phyloP scores from a whole-genome alignment of 2,329 filamentous ascomycete genomes.

The Metarhizium anisopliae region DNA sequence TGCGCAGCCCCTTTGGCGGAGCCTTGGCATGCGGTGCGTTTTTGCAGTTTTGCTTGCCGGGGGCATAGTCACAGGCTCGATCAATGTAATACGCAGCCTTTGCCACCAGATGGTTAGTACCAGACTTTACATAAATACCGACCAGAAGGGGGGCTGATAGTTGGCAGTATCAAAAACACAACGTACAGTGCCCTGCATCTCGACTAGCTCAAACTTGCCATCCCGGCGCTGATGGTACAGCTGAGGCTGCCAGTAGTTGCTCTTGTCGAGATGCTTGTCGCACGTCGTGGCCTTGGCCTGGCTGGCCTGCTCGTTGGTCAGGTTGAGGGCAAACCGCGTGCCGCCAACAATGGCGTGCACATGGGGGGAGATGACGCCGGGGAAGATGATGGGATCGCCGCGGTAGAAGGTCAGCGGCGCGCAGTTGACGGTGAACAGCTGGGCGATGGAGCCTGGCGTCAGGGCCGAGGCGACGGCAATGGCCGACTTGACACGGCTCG shows the following conservation, averaged over 20 bases:
- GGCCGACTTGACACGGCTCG: background rate
- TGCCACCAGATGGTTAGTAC: background rate
- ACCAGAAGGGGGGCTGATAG: too few relatives aligned
- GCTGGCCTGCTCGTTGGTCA: slow-evolving; percentile 43
- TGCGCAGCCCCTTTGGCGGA: slow-evolving; percentile 55
- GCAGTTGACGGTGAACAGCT: slow-evolving; percentile 19
- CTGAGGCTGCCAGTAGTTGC: slow-evolving; percentile 60
- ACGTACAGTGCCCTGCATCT: slow-evolving; percentile 19
- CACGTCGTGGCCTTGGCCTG: slow-evolving; percentile 56
- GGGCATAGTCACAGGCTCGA: slow-evolving; percentile 18
- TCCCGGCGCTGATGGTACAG: slow-evolving; percentile 42
- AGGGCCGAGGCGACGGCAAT: background rate
- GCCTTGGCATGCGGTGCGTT: slow-evolving; percentile 31
- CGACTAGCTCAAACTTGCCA: slow-evolving; percentile 40
- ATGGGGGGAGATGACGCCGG: slow-evolving; percentile 44
- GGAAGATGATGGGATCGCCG: slow-evolving; percentile 50
- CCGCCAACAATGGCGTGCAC: slow-evolving; percentile 55
- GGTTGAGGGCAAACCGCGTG: slow-evolving; percentile 47
- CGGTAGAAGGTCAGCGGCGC: slow-evolving; percentile 28
- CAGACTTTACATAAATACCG: background rate
- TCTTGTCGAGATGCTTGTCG: slow-evolving; percentile 50
- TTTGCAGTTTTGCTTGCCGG: slow-evolving; percentile 15
- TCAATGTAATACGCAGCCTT: slow-evolving; percentile 19
- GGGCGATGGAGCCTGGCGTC: slow-evolving; percentile 3
- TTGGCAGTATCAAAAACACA: too few relatives aligned